Percentiles rank a stretch among this genome's conserved stretches.
phyloP scores from a whole-genome alignment of 305 asterid genomes.

The Solanum hybrid region DNA sequence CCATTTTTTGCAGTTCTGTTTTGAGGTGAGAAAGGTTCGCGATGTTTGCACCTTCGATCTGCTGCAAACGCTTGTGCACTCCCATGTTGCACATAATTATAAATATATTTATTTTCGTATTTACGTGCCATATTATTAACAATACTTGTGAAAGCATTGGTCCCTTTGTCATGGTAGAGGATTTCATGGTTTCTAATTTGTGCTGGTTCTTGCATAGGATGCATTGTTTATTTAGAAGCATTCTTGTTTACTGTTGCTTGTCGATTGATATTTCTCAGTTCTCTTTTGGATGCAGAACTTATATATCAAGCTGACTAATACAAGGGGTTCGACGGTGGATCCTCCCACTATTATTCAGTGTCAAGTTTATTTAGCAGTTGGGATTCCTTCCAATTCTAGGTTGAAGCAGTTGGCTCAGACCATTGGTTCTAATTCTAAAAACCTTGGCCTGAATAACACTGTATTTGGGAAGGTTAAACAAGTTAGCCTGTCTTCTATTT shows the following conservation, averaged over 20 bases:
- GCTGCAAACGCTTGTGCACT: neutral
- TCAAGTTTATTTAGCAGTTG: slow-evolving; percentile 63
- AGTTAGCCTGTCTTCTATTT: slow-evolving; percentile 68
- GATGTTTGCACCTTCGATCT: neutral
- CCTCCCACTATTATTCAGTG: slow-evolving; percentile 68
- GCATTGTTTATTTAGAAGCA: neutral
- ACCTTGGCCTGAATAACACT: slow-evolving; percentile 84
- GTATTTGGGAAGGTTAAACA: slow-evolving; percentile 93
- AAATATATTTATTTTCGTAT: neutral
- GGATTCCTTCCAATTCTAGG: slow-evolving; percentile 57
- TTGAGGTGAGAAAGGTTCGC: neutral
- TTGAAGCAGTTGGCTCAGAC: slow-evolving; percentile 79
- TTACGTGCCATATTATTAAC: neutral
- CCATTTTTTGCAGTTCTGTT: neutral
- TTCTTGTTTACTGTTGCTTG: neutral
- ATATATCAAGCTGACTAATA: slow-evolving; percentile 60
- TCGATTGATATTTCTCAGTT: slow-evolving; percentile 6
- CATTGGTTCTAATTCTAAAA: slow-evolving; percentile 60
- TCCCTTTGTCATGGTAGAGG: neutral
- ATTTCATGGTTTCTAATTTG: neutral
- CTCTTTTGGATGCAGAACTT: slow-evolving; percentile 53
- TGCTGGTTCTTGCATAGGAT: neutral
- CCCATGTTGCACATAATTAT: neutral
- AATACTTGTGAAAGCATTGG: neutral
- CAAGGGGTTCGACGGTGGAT: slow-evolving; percentile 63